Evolutionary conservation across 2,329 filamentous ascomycete genomes (phyloP).

Genomic region (Fusarium verrucosum): DNA sequence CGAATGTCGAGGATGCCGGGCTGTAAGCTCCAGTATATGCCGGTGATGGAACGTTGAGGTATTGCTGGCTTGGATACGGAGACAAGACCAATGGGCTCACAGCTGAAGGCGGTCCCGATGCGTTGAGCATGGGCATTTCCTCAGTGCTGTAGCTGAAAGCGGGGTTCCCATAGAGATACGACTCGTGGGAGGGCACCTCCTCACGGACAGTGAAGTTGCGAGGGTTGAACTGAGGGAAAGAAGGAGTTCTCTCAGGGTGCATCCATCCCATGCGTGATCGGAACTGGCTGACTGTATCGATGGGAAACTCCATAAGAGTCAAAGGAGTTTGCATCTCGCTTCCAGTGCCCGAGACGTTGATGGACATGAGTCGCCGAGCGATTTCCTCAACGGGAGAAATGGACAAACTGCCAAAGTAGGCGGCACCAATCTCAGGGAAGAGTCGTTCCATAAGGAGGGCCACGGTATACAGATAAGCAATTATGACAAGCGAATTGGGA

Average conservation of each 20-base stretch:
- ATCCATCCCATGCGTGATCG: slow-evolving; percentile 74
- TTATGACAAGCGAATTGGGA: slow-evolving; percentile 79
- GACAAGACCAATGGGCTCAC: slow-evolving; percentile 66
- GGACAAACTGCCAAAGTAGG: slow-evolving; percentile 85
- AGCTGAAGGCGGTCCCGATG: slow-evolving; percentile 55
- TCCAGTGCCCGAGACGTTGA: slow-evolving; percentile 69
- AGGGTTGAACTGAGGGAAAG: slow-evolving; percentile 68
- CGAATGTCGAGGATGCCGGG: slow-evolving; percentile 69
- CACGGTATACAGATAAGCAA: slow-evolving; percentile 91
- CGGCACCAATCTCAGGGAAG: slow-evolving; percentile 89
- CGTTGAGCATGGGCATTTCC: slow-evolving; percentile 65
- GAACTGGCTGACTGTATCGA: slow-evolving; percentile 74
- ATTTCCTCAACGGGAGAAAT: slow-evolving; percentile 88
- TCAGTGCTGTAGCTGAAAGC: slow-evolving; percentile 72
- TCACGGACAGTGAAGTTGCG: slow-evolving; percentile 63
- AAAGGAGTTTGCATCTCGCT: slow-evolving; percentile 69
- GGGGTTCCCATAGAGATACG: slow-evolving; percentile 65
- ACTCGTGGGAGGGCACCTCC: slow-evolving; percentile 53
- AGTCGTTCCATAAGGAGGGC: slow-evolving; percentile 88
- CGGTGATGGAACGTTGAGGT: slow-evolving; percentile 70
- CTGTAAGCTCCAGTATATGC: slow-evolving; percentile 67
- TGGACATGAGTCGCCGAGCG: slow-evolving; percentile 74
- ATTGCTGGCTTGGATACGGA: slow-evolving; percentile 64
- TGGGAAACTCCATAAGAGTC: slow-evolving; percentile 76
- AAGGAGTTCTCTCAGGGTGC: slow-evolving; percentile 66